Conservation (phyloP, 768 basidiomycete species). For the Trametes cingulata region DNA sequence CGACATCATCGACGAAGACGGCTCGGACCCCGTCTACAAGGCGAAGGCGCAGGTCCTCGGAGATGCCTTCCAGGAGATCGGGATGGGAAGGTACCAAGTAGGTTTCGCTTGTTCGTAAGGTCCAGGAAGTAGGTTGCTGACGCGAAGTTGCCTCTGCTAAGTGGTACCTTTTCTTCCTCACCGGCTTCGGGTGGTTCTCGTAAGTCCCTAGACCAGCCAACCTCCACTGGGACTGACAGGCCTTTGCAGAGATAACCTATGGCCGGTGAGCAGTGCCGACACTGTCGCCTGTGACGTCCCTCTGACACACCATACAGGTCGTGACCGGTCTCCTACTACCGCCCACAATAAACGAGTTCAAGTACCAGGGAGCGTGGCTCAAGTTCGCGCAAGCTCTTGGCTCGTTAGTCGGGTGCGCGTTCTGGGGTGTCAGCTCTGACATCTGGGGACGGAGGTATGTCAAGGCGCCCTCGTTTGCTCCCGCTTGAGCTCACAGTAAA, state of each 20-base stretch:
- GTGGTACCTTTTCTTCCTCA: slow-evolving; percentile 64
- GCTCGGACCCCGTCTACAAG: slow-evolving; percentile 47
- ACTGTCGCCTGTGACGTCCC: not conserved
- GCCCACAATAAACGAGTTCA: slow-evolving; percentile 66
- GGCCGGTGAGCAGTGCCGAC: slow-evolving; percentile 48
- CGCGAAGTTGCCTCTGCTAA: slow-evolving; percentile 21
- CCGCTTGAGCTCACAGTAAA: not conserved
- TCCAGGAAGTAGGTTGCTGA: not conserved
- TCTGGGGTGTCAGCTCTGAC: slow-evolving; percentile 70
- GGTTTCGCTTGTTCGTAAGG: not conserved
- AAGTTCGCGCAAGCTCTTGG: slow-evolving; percentile 74
- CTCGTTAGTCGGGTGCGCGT: slow-evolving; percentile 64
- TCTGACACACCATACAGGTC: slow-evolving; percentile 37
- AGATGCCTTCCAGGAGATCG: slow-evolving; percentile 50
- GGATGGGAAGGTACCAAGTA: slow-evolving; percentile 60
- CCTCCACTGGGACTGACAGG: not conserved
- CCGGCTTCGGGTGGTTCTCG: slow-evolving; percentile 79
- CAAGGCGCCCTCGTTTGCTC: not conserved
- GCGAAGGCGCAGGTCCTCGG: slow-evolving; percentile 51
- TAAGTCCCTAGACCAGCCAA: slow-evolving; percentile 35
- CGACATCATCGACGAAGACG: slow-evolving; percentile 38
- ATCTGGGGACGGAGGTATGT: slow-evolving; percentile 67
- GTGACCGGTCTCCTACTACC: slow-evolving; percentile 66
- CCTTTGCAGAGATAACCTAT: slow-evolving; percentile 60
- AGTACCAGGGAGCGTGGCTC: slow-evolving; percentile 58